Evolutionary conservation across 495 filamentous ascomycete genomes (phyloP).

Genomic region (Bacidia rubella): DNA sequence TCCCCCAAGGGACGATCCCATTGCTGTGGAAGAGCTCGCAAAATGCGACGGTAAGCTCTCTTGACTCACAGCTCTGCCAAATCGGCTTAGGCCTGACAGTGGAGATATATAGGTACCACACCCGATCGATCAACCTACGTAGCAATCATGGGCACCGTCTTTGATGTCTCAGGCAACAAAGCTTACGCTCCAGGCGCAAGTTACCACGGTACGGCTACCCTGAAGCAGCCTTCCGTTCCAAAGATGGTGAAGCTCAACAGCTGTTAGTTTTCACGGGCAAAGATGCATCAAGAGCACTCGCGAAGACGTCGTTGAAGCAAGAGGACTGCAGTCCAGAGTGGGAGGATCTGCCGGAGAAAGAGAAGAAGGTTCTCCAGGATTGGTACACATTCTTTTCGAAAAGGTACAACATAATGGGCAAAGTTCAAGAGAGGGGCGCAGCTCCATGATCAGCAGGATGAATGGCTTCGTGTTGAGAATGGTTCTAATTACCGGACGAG

Average conservation of each 20-base stretch:
- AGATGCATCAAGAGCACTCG: constrained; percentile 83
- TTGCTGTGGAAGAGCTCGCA: constrained; percentile 57
- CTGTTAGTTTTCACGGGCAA: constrained; percentile 80
- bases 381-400: constrained; percentile 96
- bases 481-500: background rate
- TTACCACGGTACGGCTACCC: constrained; percentile 61
- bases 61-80: background rate
- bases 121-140: constrained; percentile 66
- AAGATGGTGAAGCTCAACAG: constrained; percentile 12
- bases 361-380: constrained; percentile 72
- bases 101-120: constrained; percentile 35
- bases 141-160: constrained; percentile 91
- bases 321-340: constrained; percentile 78
- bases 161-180: constrained; percentile 79
- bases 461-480: background rate
- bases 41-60: constrained; percentile 61
- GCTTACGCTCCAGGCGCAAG: constrained; percentile 71
- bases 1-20: constrained; percentile 79
- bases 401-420: constrained; percentile 84
- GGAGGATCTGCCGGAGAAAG: constrained; percentile 73
- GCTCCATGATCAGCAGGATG: background rate
- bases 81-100: background rate
- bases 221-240: background rate
- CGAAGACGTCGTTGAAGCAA: constrained; percentile 67
- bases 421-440: constrained; percentile 30